Evolutionary conservation across 805 yeast genomes (phyloP).

Genomic region (Hanseniaspora lindneri): DNA sequence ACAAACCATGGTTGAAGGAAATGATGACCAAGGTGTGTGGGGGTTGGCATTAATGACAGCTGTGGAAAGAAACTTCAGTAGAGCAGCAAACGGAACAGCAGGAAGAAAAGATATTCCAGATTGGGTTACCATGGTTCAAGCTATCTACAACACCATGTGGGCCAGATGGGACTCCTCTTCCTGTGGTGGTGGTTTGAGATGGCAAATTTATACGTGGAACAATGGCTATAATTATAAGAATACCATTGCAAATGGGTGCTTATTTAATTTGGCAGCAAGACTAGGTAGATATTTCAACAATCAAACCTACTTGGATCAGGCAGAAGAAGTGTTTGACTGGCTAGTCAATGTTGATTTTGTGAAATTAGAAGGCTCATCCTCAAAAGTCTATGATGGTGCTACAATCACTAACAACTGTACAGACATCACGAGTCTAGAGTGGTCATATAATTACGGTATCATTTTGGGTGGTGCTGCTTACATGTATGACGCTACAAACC

Average conservation of each 20-base stretch:
- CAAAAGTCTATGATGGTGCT: slow-evolving; percentile 58
- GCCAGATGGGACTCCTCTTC: slow-evolving; percentile 64
- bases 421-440: slow-evolving; percentile 41
- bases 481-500: slow-evolving; percentile 54
- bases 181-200: slow-evolving; percentile 85
- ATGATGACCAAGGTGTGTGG: slow-evolving; percentile 97
- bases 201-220: slow-evolving; percentile 95
- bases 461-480: slow-evolving; percentile 64
- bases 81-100: slow-evolving; percentile 41
- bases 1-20: slow-evolving; percentile 88
- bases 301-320: slow-evolving; percentile 60
- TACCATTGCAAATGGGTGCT: slow-evolving; percentile 78
- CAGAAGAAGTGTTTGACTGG: slow-evolving; percentile 74
- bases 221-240: slow-evolving; percentile 89
- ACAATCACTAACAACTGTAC: slow-evolving; percentile 47
- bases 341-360: slow-evolving; percentile 43
- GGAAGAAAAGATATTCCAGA: slow-evolving; percentile 33
- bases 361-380: slow-evolving; percentile 25
- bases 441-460: slow-evolving; percentile 80
- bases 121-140: slow-evolving; percentile 80
- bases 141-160: slow-evolving; percentile 83
- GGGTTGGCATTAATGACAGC: slow-evolving; percentile 87
- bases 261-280: slow-evolving; percentile 79
- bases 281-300: slow-evolving; percentile 74
- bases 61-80: slow-evolving; percentile 74